Base-by-base conservation (phyloP, 2,329 filamentous ascomycete genomes). In the Colletotrichum coccodes region DNA sequence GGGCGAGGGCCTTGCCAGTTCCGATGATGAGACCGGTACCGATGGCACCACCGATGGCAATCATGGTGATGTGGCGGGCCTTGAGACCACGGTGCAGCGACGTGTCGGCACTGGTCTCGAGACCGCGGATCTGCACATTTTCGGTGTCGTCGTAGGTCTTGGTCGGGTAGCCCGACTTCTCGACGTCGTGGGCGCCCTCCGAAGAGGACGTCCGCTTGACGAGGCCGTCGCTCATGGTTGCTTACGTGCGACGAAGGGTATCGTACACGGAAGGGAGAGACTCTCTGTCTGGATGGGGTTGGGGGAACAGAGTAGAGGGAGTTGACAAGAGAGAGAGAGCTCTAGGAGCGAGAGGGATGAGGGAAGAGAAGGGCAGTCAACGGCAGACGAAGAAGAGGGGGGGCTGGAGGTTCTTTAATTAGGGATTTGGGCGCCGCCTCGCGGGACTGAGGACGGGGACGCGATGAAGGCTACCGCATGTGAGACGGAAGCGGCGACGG, bases 21-120 rank as follows among this genome's bases (percentile, higher is more conserved):
- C 91, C 91, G 74, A 94, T 91, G 72, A 94, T 92, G 63, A 94
- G 83, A 77, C 92, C 92, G 60, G 91, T 93, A 64, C 89, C 92
- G 68, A 94, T 90, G 70, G 92, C 91, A 77, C 92, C 92, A 75
- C 91, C 92, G 68, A 94, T 92, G 72, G 92, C 92, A 79, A 87
- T 87, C 85, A 87, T 87, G 75, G 83, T 86, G 75, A 87, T 87
- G 77, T 87, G 85, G 11, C 85, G 84, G 23, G 85, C 83, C 76
- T 86, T 84, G 73, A 87, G 84, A 28, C 84, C 85, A n/a, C 84
- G 82, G 67, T 86, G 84, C 64, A 87, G 81, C 72, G 79, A 77
- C 54, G 84, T 86, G 70, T 85, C 83, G 34, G 79, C 75, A 59
- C 80, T 82, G 18, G 84, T 86, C 81, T 86, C 84, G 71, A 86